These are phyloP conservation scores for Myxozyma neglecta DNA, from an alignment of 805 yeast species.

Conservation along the genomic window DNA sequence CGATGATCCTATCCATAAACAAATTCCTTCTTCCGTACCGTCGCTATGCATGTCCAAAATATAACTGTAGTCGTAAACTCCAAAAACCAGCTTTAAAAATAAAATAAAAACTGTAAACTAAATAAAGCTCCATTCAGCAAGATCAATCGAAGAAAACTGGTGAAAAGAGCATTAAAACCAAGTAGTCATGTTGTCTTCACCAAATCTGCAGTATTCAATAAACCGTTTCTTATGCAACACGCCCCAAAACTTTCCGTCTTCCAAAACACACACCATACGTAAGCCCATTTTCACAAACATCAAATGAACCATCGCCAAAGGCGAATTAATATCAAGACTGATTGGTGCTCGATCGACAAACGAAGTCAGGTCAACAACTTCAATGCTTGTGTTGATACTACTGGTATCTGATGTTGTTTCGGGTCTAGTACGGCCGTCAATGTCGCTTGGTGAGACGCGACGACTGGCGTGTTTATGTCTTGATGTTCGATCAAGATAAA, in stretches of 20 bases:
- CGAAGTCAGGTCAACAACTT: slow-evolving; percentile 45
- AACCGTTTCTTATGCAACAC: slow-evolving; percentile 55
- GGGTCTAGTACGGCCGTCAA: not conserved
- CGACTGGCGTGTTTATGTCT: slow-evolving; percentile 3
- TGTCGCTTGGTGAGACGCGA: not conserved
- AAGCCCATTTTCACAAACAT: slow-evolving; percentile 55
- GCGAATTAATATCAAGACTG: slow-evolving; percentile 49
- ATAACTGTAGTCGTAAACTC: not conserved
- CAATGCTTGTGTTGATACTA: slow-evolving; percentile 17
- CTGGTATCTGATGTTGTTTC: not conserved
- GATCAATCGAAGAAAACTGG: not conserved
- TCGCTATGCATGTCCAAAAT: not conserved
- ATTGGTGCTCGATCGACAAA: slow-evolving; percentile 51
- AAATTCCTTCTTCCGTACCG: too few species aligned
- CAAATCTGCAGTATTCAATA: slow-evolving; percentile 46
- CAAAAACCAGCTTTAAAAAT: not conserved
- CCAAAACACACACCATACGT: slow-evolving; percentile 49
- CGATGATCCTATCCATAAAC: too few species aligned
- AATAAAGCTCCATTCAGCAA: not conserved
- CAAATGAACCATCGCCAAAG: slow-evolving; percentile 52
- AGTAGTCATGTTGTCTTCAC: slow-evolving; percentile 28
- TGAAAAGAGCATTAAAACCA: slow-evolving; percentile 16
- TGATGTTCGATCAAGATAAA: slow-evolving; percentile 26
- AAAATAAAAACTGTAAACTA: too few species aligned
- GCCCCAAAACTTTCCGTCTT: slow-evolving; percentile 52